These are phyloP conservation scores for Aspergillus sp. DNA, from an alignment of 2,329 filamentous ascomycete genomes.

Conservation along the genomic window DNA sequence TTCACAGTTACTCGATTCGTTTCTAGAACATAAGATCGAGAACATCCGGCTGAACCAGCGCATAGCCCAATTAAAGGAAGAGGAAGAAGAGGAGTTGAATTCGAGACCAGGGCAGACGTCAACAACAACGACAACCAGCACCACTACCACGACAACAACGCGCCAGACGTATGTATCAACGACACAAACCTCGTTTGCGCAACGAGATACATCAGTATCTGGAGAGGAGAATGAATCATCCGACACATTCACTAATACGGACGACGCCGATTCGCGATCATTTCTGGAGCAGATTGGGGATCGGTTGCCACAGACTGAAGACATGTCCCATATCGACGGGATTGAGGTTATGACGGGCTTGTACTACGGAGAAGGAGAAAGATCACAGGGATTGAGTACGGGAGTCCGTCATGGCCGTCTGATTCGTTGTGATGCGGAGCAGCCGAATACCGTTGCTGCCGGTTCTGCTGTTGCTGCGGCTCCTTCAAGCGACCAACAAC, in stretches of 20 bases:
- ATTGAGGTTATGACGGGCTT: constrained; percentile 93
- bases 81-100: constrained; percentile 79
- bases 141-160: constrained; percentile 1
- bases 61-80: constrained; percentile 79
- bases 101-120: constrained; percentile 50
- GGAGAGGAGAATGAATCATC: constrained; percentile 42
- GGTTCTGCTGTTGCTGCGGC: too few relatives aligned
- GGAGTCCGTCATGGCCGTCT: constrained; percentile 78
- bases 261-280: constrained; percentile 48
- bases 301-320: constrained; percentile 82
- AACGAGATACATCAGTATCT: constrained; percentile 29
- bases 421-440: constrained; percentile 78
- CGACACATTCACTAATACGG: constrained; percentile 35
- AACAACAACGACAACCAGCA: not conserved
- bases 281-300: constrained; percentile 76
- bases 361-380: constrained; percentile 83
- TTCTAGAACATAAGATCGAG: constrained; percentile 94
- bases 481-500: not conserved
- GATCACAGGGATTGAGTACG: constrained; percentile 83
- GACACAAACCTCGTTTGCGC: not conserved
- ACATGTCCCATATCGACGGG: constrained; percentile 74
- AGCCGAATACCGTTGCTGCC: too few relatives aligned
- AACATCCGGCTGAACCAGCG: constrained; percentile 83
- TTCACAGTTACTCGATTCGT: constrained; percentile 81
- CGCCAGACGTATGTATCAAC: constrained; percentile 5